Evolutionary conservation across 164 flowering plant species (phyloP).

Genomic region (Sedum album): DNA sequence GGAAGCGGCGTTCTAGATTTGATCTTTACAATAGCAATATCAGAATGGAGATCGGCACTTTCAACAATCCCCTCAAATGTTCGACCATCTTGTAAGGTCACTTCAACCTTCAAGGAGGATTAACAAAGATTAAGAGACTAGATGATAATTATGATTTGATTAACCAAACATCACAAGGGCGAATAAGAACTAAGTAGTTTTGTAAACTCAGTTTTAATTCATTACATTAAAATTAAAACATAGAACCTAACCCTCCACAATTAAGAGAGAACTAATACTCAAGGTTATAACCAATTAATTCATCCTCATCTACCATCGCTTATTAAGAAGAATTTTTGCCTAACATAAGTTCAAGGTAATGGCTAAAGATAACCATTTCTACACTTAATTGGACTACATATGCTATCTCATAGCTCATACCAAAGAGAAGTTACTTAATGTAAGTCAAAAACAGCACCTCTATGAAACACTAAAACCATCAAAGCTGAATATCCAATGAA

Average conservation of each 20-base stretch:
- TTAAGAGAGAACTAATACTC: background rate
- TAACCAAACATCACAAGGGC: background rate
- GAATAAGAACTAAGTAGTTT: background rate
- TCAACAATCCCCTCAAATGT: slow-evolving; percentile 75
- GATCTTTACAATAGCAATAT: slow-evolving; percentile 87
- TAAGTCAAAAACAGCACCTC: background rate
- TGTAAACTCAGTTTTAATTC: background rate
- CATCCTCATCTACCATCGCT: background rate
- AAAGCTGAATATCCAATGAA: background rate
- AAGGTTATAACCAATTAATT: background rate
- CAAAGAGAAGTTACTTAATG: background rate
- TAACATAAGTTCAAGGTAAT: background rate
- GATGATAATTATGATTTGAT: background rate
- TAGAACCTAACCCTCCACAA: background rate
- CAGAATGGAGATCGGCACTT: slow-evolving; percentile 84
- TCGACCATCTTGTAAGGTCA: slow-evolving; percentile 93
- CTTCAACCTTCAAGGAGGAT: slow-evolving; percentile 54
- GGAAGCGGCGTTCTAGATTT: slow-evolving; percentile 80
- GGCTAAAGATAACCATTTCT: background rate
- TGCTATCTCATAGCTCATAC: background rate
- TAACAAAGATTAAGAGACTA: background rate
- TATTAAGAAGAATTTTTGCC: background rate
- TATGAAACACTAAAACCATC: no score
- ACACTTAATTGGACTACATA: background rate
- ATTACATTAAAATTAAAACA: background rate